Base-by-base conservation (phyloP, 495 filamentous ascomycete species). In the Tirmania nivea region DNA sequence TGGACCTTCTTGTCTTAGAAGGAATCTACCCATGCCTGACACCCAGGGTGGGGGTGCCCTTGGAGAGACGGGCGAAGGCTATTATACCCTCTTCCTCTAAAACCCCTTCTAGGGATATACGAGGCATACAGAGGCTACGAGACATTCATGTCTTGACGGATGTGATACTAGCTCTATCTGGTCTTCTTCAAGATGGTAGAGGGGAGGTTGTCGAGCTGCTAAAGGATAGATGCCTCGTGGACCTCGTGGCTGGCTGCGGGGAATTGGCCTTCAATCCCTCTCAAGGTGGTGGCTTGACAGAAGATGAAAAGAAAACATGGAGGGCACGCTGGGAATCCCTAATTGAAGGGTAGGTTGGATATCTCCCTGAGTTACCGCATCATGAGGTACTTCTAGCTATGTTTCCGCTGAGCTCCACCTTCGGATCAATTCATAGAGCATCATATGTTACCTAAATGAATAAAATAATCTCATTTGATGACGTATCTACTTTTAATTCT, bases 11-110 rank as follows among this genome's bases (percentile, higher is more conserved):
- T 31, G 72, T 73, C 0, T 56, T 78, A 1, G 75, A 78, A 57
- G 75, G 75, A 10, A 70, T 78, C 35, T 76, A 78, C 53, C 75
- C 75, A 12, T 75, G 69, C 0, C 64, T 77, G 3, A 75, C 74
- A 10, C 56, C 64, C 12, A 73, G 75, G 19, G 72, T 76, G 21
- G 74, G 73, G 0, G 71, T 77, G 49, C 75, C 75, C 8, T 60
- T 77, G 19, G 72, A 77, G 57, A 66, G 73, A 51, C 65, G 75
- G 53, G 69, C 76, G 2, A 72, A 75, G 34, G 74, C 72, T 39
- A 70, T 71, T 5, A 52, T 75, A 21, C 71, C 69, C 70, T 1
- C 67, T 73, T 10, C 69, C 72, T 57, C 66, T 69, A 21, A 71
- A 69, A 50, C 68, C n/a, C 7, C 20, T 25, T 25, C 12, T 8